These are phyloP conservation scores for Phyllosticta ampelicida DNA, from an alignment of 2,329 filamentous ascomycete genomes.

Conservation along the genomic window DNA sequence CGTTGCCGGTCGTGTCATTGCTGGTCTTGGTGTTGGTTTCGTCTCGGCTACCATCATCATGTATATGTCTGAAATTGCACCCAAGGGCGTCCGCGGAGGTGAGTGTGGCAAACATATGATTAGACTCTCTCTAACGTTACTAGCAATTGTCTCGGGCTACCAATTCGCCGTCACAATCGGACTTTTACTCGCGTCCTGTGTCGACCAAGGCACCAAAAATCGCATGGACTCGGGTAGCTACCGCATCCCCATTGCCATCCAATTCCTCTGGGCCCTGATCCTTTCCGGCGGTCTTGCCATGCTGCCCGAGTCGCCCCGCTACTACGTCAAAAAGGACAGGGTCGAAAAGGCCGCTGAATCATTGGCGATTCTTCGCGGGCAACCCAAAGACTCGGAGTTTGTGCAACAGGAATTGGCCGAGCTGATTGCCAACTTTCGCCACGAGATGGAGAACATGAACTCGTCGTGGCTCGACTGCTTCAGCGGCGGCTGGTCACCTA, in stretches of 20 bases:
- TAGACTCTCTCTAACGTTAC: no score
- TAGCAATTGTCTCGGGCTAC: conserved; percentile 55
- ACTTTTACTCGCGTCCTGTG: conserved; percentile 61
- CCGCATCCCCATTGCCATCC: conserved; percentile 70
- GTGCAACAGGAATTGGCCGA: conserved; percentile 72
- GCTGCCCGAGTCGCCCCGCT: conserved; percentile 78
- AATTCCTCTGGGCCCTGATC: conserved; percentile 71
- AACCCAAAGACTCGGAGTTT: conserved; percentile 60
- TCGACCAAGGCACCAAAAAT: conserved; percentile 61
- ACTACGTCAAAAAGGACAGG: conserved; percentile 68
- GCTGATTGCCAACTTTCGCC: conserved; percentile 68
- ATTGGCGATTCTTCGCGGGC: conserved; percentile 61
- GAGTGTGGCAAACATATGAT: neutral
- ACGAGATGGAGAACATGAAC: conserved; percentile 29
- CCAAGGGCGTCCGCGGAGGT: conserved; percentile 49
- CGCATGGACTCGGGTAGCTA: conserved; percentile 47
- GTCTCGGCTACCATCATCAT: conserved; percentile 52
- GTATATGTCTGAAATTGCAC: conserved; percentile 74
- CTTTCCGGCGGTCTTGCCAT: conserved; percentile 61
- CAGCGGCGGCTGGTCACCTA: conserved; percentile 42
- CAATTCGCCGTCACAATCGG: conserved; percentile 78
- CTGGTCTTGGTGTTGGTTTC: conserved; percentile 62
- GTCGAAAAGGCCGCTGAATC: conserved; percentile 52
- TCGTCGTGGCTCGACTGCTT: conserved; percentile 60
- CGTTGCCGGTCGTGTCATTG: conserved; percentile 61